Base-by-base conservation (phyloP, 768 basidiomycete species). In the Lactifluus subvellereus region DNA sequence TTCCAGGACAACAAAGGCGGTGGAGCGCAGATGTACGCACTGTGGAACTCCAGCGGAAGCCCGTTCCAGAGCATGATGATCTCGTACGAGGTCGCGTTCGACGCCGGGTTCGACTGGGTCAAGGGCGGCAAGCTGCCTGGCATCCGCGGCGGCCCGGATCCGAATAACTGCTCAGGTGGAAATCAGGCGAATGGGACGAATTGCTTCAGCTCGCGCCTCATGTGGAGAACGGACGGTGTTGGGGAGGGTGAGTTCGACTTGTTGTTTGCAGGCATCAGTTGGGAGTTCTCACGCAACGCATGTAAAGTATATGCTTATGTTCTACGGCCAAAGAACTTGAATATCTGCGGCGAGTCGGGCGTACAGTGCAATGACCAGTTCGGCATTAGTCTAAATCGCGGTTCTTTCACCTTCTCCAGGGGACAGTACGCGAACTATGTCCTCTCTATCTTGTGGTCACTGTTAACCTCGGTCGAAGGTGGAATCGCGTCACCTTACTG, bases 101-200 rank as follows among this genome's bases (percentile, higher is more conserved):
- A 85, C 62, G 52, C 73, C 0, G 74, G 72, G 47, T 92, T 88
- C 71, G 75, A 86, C 69, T 92, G 83, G 80, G 86, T 88, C 33
- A 84, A 85, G 82, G 81, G 87, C 30, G 88, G 87, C 22, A 91
- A 91, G 75, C 79, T 91, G 10, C 89, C 89, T 11, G 89, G 90
- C 5, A 69, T 91, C 42, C 77, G 89, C 69, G 88, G 90, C 16
- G 90, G 89, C 0, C 71, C 82, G 3, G 79, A 82, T 54, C 75
- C 81, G 3, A 76, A 77, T 16, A 86, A 85, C 2, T 91, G 89
- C 71, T 84, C 83, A 33, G 90, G 89, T 30, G 90, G 90, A 2
- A 78, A 78, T 50, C 72, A 83, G 61, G 77, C 88, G 2, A 77
- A 82, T 55, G 89, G 89, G 8, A 70, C 75, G 33, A 82, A 86